Conservation (phyloP, 257 asterid species). For the Linaria vulgaris region DNA sequence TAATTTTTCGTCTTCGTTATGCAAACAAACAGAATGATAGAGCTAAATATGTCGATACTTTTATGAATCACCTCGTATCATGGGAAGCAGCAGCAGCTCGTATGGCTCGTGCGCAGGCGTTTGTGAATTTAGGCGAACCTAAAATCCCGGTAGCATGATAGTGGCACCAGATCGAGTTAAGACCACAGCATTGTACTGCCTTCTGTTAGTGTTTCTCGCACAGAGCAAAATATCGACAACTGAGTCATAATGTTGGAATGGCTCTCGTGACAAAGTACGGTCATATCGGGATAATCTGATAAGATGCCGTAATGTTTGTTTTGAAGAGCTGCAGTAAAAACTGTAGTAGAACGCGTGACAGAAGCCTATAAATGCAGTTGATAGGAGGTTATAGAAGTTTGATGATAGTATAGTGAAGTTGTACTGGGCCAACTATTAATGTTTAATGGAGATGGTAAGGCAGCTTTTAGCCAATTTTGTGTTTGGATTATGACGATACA, state of each 20-base stretch:
- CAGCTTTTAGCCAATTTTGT: not conserved
- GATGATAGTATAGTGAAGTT: not conserved
- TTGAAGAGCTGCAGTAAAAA: not conserved
- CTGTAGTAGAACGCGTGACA: not conserved
- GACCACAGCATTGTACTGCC: not conserved
- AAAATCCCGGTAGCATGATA: conserved; percentile 84
- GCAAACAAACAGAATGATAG: conserved; percentile 46
- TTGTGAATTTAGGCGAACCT: conserved; percentile 92
- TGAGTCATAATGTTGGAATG: not conserved
- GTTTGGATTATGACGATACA: not conserved
- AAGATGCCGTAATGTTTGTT: not conserved
- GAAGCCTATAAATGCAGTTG: not conserved
- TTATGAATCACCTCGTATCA: conserved; percentile 64
- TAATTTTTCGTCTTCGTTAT: not conserved
- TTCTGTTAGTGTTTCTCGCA: no score
- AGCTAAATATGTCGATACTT: conserved; percentile 45
- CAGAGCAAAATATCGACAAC: conserved; percentile 1
- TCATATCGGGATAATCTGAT: not conserved
- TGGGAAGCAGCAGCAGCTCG: conserved; percentile 92
- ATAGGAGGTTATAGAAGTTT: not conserved
- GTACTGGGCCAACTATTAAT: not conserved
- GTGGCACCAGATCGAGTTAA: conserved; percentile 2
- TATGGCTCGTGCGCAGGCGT: conserved; percentile 90
- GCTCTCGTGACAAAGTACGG: not conserved
- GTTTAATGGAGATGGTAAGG: not conserved